A percentile compares a stretch with the other conserved stretches of the same genome.
Conservation (phyloP, 371 early-diverging fungal species). For the Mucor circinelloides region DNA sequence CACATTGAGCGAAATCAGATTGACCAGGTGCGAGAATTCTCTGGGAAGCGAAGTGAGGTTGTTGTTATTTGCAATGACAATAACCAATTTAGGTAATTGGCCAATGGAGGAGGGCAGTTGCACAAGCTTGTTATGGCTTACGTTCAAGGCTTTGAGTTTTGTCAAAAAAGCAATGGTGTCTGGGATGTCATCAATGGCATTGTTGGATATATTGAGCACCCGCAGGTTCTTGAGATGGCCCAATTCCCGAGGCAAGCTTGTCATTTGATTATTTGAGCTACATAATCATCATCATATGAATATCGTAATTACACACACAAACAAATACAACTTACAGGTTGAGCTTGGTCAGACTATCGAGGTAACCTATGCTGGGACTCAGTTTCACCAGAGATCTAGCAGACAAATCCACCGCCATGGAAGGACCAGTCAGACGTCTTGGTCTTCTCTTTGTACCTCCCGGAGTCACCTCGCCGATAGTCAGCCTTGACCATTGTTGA, state of each 20-base stretch:
- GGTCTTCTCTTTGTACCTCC: slow-evolving; percentile 11
- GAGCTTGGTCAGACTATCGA: slow-evolving; percentile 28
- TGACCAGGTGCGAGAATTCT: slow-evolving; percentile 44
- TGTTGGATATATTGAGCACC: slow-evolving; percentile 28
- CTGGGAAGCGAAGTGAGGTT: slow-evolving; percentile 50
- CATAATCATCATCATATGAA: not conserved
- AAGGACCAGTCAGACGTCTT: slow-evolving; percentile 21
- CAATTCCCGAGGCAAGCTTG: slow-evolving; percentile 25
- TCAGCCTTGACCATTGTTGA: slow-evolving; percentile 23
- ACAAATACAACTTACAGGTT: slow-evolving; percentile 28
- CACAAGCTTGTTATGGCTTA: slow-evolving; percentile 60
- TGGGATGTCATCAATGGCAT: slow-evolving; percentile 31
- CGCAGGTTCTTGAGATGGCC: slow-evolving; percentile 28
- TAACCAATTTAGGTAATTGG: slow-evolving; percentile 53
- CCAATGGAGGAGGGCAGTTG: slow-evolving; percentile 66
- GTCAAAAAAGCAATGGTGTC: slow-evolving; percentile 28
- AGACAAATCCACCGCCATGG: slow-evolving; percentile 28
- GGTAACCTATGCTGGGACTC: slow-evolving; percentile 30
- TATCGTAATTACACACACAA: not conserved
- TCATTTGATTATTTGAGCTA: slow-evolving; percentile 39
- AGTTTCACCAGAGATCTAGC: slow-evolving; percentile 22
- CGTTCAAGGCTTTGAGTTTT: slow-evolving; percentile 28
- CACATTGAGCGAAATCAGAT: slow-evolving; percentile 63
- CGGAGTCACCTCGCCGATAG: slow-evolving; percentile 19
- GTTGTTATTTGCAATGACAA: slow-evolving; percentile 59